phyloP scores from a whole-genome alignment of 768 basidiomycete genomes.

The Melanogaster broomeanus region DNA sequence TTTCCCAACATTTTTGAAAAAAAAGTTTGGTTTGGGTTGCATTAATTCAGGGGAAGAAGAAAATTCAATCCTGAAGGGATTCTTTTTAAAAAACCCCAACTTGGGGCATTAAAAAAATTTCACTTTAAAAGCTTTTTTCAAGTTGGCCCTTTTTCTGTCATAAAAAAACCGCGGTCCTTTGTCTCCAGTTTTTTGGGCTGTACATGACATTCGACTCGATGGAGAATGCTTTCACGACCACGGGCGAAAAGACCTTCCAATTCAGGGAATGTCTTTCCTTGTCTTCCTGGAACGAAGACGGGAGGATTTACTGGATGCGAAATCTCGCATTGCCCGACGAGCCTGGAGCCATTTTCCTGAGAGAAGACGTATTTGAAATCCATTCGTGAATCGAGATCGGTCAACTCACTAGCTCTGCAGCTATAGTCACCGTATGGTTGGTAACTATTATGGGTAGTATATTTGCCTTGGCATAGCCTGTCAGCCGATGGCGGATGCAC shows the following conservation, averaged over 20 bases:
- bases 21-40: too few relatives aligned
- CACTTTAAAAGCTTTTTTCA: too few relatives aligned
- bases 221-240: constrained; percentile 43
- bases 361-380: constrained; percentile 35
- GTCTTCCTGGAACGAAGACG: constrained; percentile 28
- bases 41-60: too few relatives aligned
- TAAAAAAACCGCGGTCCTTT: constrained; percentile 52
- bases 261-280: constrained; percentile 27
- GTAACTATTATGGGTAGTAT: constrained; percentile 93
- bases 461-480: constrained; percentile 48
- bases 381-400: constrained; percentile 52
- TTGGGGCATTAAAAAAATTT: too few relatives aligned
- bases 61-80: too few relatives aligned
- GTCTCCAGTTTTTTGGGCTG: constrained; percentile 45
- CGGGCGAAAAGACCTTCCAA: constrained; percentile 46
- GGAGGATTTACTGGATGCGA: constrained; percentile 72
- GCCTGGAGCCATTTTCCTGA: constrained; percentile 66
- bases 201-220: constrained; percentile 68
- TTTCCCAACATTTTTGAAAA: too few relatives aligned
- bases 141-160: too few relatives aligned
- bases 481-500: constrained; percentile 12
- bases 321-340: constrained; percentile 93
- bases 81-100: too few relatives aligned
- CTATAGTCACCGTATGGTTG: constrained; percentile 94
- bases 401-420: constrained; percentile 71